Evolutionary conservation across 768 basidiomycete genomes (phyloP), one percentile per base, ranked within the genome.

Genomic region (Lactarius quietus): DNA sequence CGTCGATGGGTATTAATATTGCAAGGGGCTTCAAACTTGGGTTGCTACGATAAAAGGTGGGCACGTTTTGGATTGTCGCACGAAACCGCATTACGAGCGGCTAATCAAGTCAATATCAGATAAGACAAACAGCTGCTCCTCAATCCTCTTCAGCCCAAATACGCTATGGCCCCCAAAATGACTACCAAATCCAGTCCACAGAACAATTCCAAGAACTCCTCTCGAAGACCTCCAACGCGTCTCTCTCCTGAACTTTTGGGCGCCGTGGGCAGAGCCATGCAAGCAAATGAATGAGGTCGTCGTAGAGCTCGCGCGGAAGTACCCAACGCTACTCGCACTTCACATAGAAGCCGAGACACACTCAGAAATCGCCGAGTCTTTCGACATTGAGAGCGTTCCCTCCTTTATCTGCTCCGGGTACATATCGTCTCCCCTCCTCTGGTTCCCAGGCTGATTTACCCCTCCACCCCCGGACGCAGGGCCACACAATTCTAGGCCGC

Each of bases 211-310:
- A 92, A 74, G 72, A 78, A 9, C 76, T 92, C 12, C 85, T 98
- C 55, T 87, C 86, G 72, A 76, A 26, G 95, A 98, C 76, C 84
- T 99, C 38, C 76, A 83, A 23, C 81, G 91, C 28, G 83, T 96
- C 28, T 95, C 95, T 6, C 80, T 96, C 43, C 86, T 97, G 73
- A 92, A 91, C 78, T 99, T 98, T 76, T 95, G 94, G 90, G 92
- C 95, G 51, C 80, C 85, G 76, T 90, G 93, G 93, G 97, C 94
- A 0, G 90, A 86, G 67, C 94, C 95, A 45, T 98, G 95, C 80
- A 82, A 83, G 70, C 83, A 88, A 71, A 96, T 97, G 89, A 95
- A 94, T 77, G 80, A 86, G 52, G 85, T 95, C 36, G 84, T 90
- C 20, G 65, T 72, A 12, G 89, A 91, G 71, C 81, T 96, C 54